phyloP scores from a whole-genome alignment of 345 rosid genomes.

The Salix arbutifolia region DNA sequence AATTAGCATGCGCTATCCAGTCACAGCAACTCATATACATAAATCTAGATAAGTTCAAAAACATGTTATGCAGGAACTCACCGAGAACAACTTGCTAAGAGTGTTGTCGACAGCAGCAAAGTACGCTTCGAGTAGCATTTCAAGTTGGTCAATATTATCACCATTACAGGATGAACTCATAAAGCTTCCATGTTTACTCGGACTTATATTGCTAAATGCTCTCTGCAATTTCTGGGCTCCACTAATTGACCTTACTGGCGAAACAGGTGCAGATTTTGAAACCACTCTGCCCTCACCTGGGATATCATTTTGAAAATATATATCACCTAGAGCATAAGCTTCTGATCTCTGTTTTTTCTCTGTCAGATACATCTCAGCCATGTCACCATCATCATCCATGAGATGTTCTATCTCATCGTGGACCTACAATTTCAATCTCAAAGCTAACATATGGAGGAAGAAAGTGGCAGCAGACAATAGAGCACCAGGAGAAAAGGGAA shows the following conservation, averaged over 20 bases:
- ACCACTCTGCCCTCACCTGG: slow-evolving; percentile 27
- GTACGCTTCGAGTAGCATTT: slow-evolving; percentile 94
- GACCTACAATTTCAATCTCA: slow-evolving; percentile 50
- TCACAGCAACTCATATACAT: not conserved
- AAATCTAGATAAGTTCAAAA: not conserved
- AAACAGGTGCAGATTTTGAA: slow-evolving; percentile 84
- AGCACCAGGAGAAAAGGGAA: not conserved
- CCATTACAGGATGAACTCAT: slow-evolving; percentile 52
- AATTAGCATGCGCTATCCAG: not conserved
- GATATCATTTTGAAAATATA: slow-evolving; percentile 33
- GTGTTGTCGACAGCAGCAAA: slow-evolving; percentile 67
- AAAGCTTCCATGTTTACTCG: slow-evolving; percentile 65
- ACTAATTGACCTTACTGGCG: slow-evolving; percentile 58
- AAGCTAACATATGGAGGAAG: slow-evolving; percentile 17
- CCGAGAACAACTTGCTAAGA: slow-evolving; percentile 84
- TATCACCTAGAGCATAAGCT: slow-evolving; percentile 48
- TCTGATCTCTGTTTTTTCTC: slow-evolving; percentile 79
- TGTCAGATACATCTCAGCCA: slow-evolving; percentile 98
- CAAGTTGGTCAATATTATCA: slow-evolving; percentile 84
- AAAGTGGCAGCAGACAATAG: not conserved
- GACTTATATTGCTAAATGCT: slow-evolving; percentile 70
- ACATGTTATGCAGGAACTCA: slow-evolving; percentile 12
- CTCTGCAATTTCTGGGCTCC: slow-evolving; percentile 66
- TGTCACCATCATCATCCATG: slow-evolving; percentile 97
- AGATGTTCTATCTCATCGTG: slow-evolving; percentile 92